Evolutionary conservation across 2,329 filamentous ascomycete genomes (phyloP).

Genomic region (Aspergillus neotritici): DNA sequence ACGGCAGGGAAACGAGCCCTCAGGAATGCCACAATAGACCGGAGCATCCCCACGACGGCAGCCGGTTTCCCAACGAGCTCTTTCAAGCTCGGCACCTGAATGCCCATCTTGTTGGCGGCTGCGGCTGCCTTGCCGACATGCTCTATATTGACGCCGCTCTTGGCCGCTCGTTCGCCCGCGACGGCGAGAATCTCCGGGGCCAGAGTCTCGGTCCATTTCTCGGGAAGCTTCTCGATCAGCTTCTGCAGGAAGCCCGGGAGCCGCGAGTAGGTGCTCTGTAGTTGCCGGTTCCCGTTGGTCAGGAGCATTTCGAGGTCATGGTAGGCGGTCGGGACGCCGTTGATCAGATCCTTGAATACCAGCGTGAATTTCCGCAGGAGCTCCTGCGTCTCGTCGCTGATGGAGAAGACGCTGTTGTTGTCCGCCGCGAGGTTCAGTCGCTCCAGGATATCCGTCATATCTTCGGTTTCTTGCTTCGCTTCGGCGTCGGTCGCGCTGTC

Average conservation of each 20-base stretch:
- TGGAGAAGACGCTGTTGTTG: conserved; percentile 78
- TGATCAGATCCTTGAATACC: conserved; percentile 85
- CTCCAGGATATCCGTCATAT: conserved; percentile 74
- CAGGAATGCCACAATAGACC: conserved; percentile 84
- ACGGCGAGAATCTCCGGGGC: conserved; percentile 78
- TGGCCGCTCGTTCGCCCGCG: conserved; percentile 60
- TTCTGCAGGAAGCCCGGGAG: conserved; percentile 78
- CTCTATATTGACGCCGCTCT: conserved; percentile 56
- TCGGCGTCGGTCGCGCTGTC: conserved; percentile 31
- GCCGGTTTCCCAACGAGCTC: conserved; percentile 80
- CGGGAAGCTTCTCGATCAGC: conserved; percentile 75
- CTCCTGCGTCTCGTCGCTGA: conserved; percentile 77
- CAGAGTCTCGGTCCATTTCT: conserved; percentile 69
- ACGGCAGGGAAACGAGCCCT: conserved; percentile 85
- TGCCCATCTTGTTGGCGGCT: conserved; percentile 59
- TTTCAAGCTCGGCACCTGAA: conserved; percentile 67
- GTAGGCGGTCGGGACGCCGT: conserved; percentile 89
- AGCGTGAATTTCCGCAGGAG: conserved; percentile 79
- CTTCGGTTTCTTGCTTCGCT: conserved; percentile 58
- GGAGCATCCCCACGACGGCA: conserved; percentile 75
- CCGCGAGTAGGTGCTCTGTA: conserved; percentile 59
- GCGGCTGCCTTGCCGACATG: conserved; percentile 48
- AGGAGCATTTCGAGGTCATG: conserved; percentile 72
- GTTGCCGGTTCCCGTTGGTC: conserved; percentile 57
- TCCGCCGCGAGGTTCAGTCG: conserved; percentile 75